Evolutionary conservation across 805 yeast species (phyloP).

Genomic region (Myxozyma melibiosi): DNA sequence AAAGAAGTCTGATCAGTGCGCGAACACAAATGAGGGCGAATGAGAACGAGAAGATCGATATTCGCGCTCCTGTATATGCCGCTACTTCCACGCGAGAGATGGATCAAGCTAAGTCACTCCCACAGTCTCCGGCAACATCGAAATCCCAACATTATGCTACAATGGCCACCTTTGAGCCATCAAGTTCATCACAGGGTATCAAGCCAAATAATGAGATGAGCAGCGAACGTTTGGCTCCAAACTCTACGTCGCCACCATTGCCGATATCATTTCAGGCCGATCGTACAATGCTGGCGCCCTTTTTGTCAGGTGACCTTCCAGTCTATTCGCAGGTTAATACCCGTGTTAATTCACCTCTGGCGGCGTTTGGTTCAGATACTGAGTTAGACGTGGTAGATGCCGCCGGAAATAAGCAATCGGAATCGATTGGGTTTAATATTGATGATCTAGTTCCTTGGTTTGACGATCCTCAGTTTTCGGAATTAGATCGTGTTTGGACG

Average conservation of each 20-base stretch:
- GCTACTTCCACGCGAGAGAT: background rate
- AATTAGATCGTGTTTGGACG: constrained; percentile 26
- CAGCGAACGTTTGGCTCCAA: background rate
- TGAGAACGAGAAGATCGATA: constrained; percentile 10
- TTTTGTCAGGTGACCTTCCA: background rate
- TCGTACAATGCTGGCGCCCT: background rate
- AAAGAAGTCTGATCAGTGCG: constrained; percentile 4
- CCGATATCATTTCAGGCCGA: constrained; percentile 2
- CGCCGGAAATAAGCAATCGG: background rate
- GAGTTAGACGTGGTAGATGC: background rate
- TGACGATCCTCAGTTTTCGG: constrained; percentile 18
- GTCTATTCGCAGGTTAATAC: background rate
- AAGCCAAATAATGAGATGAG: too few species aligned
- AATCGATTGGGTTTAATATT: background rate
- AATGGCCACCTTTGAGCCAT: too few species aligned
- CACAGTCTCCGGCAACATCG: background rate
- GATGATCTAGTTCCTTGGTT: constrained; percentile 12
- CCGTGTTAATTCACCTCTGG: background rate
- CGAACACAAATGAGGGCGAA: constrained; percentile 7
- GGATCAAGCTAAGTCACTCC: background rate
- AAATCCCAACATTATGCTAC: background rate
- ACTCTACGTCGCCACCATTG: background rate
- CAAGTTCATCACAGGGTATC: too few species aligned
- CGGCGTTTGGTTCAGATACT: background rate
- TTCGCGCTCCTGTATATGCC: constrained; percentile 13